phyloP scores from a whole-genome alignment of 352 stramenopile species.

The Phytopythium boreale region DNA sequence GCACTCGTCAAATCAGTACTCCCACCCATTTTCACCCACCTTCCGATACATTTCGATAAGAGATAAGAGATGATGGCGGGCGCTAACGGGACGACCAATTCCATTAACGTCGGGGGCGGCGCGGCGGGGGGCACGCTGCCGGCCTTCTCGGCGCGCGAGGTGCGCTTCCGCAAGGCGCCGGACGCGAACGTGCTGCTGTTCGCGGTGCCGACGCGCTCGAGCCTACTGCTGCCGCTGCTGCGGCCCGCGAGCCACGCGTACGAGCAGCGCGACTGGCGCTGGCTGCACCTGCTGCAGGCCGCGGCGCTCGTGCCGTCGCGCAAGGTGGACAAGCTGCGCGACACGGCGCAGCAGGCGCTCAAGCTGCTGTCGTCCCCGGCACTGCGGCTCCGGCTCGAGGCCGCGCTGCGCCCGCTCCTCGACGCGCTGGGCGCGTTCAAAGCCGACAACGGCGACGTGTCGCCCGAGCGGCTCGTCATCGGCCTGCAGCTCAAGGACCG shows the following conservation, averaged over 20 bases:
- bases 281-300: constrained; percentile 67
- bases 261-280: constrained; percentile 59
- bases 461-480: constrained; percentile 28
- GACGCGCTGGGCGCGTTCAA: constrained; percentile 12
- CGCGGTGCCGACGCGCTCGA: constrained; percentile 43
- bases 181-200: constrained; percentile 60
- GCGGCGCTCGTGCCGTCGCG: constrained; percentile 59
- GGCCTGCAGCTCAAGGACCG: constrained; percentile 66
- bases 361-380: constrained; percentile 36
- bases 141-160: constrained; percentile 48
- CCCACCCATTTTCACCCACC: no score
- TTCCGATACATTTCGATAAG: no score
- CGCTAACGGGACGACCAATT: neutral
- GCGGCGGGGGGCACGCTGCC: constrained; percentile 26
- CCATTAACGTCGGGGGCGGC: neutral
- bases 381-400: constrained; percentile 27
- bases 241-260: constrained; percentile 43
- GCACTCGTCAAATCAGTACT: no score
- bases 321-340: constrained; percentile 44
- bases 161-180: constrained; percentile 44
- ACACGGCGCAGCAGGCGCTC: constrained; percentile 44
- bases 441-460: constrained; percentile 6
- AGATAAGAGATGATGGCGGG: neutral
- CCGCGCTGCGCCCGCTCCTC: constrained; percentile 25
- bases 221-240: constrained; percentile 53